Evolutionary conservation across 2,329 filamentous ascomycete species (phyloP).

Genomic region (Paecilomyces formosus): DNA sequence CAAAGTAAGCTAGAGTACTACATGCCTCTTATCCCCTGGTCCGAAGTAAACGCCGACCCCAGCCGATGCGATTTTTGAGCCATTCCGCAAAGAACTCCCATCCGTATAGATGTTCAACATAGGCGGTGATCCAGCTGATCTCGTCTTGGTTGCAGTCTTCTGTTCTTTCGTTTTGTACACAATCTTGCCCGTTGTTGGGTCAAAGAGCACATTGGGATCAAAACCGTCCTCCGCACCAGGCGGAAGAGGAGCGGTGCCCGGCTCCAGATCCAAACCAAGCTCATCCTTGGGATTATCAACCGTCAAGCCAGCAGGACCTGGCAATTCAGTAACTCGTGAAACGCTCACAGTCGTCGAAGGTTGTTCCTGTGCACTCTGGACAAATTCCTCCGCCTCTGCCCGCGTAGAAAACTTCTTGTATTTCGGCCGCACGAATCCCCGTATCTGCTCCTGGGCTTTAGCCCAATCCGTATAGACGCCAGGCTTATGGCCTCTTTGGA

Average conservation of each 20-base stretch:
- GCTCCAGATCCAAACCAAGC: conserved; percentile 37
- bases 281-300: conserved; percentile 35
- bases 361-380: conserved; percentile 37
- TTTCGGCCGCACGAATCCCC: conserved; percentile 60
- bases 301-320: conserved; percentile 30
- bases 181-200: conserved; percentile 46
- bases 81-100: conserved; percentile 55
- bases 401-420: conserved; percentile 62
- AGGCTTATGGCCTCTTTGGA: conserved; percentile 50
- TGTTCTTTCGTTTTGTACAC: conserved; percentile 49
- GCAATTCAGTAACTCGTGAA: neutral
- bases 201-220: conserved; percentile 50
- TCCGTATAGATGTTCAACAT: conserved; percentile 58
- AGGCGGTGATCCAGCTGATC: conserved; percentile 36
- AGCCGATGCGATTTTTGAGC: conserved; percentile 46
- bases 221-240: conserved; percentile 54
- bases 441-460: conserved; percentile 65
- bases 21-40: conserved; percentile 48
- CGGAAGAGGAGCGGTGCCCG: conserved; percentile 50
- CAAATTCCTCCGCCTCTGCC: conserved; percentile 71
- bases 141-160: conserved; percentile 39
- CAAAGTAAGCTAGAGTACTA: conserved; percentile 6
- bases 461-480: conserved; percentile 62
- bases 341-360: conserved; percentile 4
- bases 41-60: conserved; percentile 61